Evolutionary conservation across 306 rosid genomes (phyloP), one percentile per base, ranked within the genome.

Genomic region (Quercus bicolor): DNA sequence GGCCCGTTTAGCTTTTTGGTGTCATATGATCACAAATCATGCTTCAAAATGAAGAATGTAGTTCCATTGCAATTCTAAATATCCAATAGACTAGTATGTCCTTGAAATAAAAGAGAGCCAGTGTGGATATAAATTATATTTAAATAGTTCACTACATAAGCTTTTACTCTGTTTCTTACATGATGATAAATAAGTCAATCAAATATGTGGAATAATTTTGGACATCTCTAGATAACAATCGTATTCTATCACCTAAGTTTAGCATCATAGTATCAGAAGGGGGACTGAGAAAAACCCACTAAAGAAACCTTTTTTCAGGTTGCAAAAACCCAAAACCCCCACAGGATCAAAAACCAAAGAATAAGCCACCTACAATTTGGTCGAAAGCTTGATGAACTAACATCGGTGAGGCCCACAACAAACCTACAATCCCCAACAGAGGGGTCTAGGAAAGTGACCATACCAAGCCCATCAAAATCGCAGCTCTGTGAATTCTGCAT

Each of bases 351-450:
- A 83, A 83, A 26, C 85, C 88, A 73, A 56, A 79, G 70, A 69
- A 86, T 73, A 75, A 59, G 43, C 86, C 80, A 78, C 73, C 82
- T 73, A 79, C 60, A 43, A 16, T 71, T 34, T 51, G 56, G 75
- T 72, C 48, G 91, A 81, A 71, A 84, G 31, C 88, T 3, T 28
- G 92, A 81, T 23, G 93, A 87, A 80, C 23, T 85, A 78, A 69
- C 79, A 87, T 89, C 88, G 5, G 88, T 89, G 72, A 93, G 97
- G 0, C 96, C 98, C 26, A 95, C 97, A 68, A 90, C 90, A 78
- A 92, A 95, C 85, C 87, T 87, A 65, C 98, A 95, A 24, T 89
- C 88, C 12, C 96, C 98, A 79, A 91, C 74, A 18, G 98, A 95
- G 79, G 98, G 98, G 71, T 95, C 97, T 10, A 75, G 79, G 82